Evolutionary conservation across 2,329 filamentous ascomycete genomes (phyloP), one percentile per base, ranked within the genome.

Genomic region (Lomentospora prolificans): DNA sequence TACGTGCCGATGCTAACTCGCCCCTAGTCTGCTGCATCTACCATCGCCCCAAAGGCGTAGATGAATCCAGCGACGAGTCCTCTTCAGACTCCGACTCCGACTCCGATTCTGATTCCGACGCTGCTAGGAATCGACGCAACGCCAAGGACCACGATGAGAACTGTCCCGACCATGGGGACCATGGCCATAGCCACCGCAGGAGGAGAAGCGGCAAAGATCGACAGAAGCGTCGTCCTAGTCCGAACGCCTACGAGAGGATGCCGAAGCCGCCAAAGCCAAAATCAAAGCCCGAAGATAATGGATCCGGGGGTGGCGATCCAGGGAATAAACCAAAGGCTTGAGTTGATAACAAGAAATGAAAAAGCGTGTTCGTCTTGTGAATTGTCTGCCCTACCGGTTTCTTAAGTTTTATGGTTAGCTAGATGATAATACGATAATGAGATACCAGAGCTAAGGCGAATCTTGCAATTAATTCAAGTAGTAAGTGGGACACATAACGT

Each of bases 1-100:
- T n/a, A n/a, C n/a, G n/a, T n/a, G n/a, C 4, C 2, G 31, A 25
- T 1, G 24, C 17, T 50, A 53, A 25, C 53, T 17, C 5, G 9
- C 17, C 17, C 14, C 27, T 59, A 95, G 94, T 97, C n/a, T 99
- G 94, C 79, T 99, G 94, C 70, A 99, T 99, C 70, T 99, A 96
- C 73, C 92, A 96, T 73, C 87, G 87, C 58, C 85, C 90, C 5
- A 87, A 86, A 62, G 81, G 78, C 9, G 84, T 90, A 3, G 90
- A 87, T 67, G 92, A 97, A 69, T 94, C 88, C 30, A 90, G 86
- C 61, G 82, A 84, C 61, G 82, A 86, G 53, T 82, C 80, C 3
- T 81, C 76, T 0, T 79, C 76, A 12, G 78, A 76, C 12, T 78
- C 76, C 50, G 78, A 75, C 3, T 74, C 71, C 6, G 75, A 71